Base-by-base conservation (phyloP, 495 filamentous ascomycete genomes). In the Filosporella fistucella region DNA sequence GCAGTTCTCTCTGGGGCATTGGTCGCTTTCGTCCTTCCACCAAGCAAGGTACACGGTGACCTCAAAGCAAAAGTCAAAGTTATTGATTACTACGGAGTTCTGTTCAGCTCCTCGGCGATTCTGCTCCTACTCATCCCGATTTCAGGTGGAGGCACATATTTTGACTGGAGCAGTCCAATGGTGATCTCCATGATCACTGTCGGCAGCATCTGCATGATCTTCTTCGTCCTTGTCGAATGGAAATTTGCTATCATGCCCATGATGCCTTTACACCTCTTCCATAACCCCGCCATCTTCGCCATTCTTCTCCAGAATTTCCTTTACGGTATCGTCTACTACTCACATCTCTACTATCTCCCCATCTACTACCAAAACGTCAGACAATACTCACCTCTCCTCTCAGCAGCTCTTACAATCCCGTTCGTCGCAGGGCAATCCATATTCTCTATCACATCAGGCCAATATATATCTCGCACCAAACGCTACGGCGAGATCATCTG, bases 101-200 rank as follows among this genome's bases (percentile, higher is more conserved):
- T 76, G 7, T 63, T 70, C 1, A 76, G 70, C 6, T 73, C 71
- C 0, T 67, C 72, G 25, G 76, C 69, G 1, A 70, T 82, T 24
- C 69, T 82, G 18, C 72, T 81, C 41, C 38, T 81, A 16, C 63
- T 84, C 35, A 80, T 84, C 49, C 80, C 81, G 13, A 73, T 84
- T 23, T 82, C 78, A 11, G 81, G 78, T 4, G 80, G 77, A 20
- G 80, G 81, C 0, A 73, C 72, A 4, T 77, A 76, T 45, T 84
- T 81, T 48, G 56, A 68, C 4, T 85, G 80, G 80, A 55, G 73
- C 40, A 81, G 78, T 2, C 63, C 77, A 0, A 68, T 83, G 65
- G 72, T 83, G 3, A 82, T 86, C 25, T 70, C 71, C 35, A 81
- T 84, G 76, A 67, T 86, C 24, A 58, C 62, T 1, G 67, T 84